Evolutionary conservation across 2,329 filamentous ascomycete species (phyloP), one percentile per base, ranked within the genome.

Genomic region (Pseudocercospora ulei): DNA sequence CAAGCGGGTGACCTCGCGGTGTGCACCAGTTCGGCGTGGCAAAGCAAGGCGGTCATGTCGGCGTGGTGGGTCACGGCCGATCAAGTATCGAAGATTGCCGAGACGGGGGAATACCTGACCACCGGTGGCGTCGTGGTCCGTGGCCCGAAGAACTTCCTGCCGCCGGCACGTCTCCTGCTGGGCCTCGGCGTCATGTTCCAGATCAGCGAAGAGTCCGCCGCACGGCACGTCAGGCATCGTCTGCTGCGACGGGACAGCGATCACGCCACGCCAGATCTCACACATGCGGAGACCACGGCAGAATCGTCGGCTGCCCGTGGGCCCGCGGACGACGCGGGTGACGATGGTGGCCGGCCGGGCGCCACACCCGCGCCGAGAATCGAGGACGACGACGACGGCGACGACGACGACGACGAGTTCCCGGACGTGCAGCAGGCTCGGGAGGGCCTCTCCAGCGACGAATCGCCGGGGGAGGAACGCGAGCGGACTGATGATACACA

Each of bases 1-100:
- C 90, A 98, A 64, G 90, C 90, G 3, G 90, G 90, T 0, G 80
- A 79, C 28, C 65, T 95, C 18, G 78, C 81, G 0, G 82, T 98
- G 3, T 84, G 83, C 46, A 82, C 83, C 5, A 95, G 86, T 1
- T 80, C 71, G 40, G 90, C 88, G 0, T 98, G 90, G 90, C 90
- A 96, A 44, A 88, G 83, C 1, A 98, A 98, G 61, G 88, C 88
- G 5, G 76, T 85, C 9, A 93, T 96, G 82, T 80, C 82, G 11
- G 87, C 88, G 5, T 98, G 84, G 80, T 98, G 90, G 90, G 88
- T 92, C 0, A 78, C 80, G 46, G 80, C 83, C 1, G 79, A 88
- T 38, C 87, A 96, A 59, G 84, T 98, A 0, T 85, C 82, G 6
- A 96, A 96, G 63, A 83, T 77, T 20, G 79, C 81, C 0, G 71